These are phyloP conservation scores for Aspergillus mulundensis DNA, from an alignment of 495 filamentous ascomycete genomes.

Conservation along the genomic window DNA sequence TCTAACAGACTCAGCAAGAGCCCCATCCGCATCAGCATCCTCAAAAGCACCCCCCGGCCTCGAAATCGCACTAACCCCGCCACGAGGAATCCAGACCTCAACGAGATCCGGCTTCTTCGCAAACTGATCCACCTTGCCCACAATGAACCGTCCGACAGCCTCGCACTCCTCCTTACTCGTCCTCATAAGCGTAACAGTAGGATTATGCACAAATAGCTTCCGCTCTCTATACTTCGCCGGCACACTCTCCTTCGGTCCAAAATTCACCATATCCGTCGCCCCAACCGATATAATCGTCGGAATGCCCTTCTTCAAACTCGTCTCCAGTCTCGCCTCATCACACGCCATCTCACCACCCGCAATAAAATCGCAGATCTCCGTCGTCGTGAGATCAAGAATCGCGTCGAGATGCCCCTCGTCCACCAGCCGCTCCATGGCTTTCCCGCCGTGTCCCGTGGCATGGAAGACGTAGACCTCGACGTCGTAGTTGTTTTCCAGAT, in stretches of 20 bases:
- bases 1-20: conserved; percentile 43
- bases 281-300: conserved; percentile 62
- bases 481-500: conserved; percentile 34
- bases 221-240: conserved; percentile 44
- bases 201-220: conserved; percentile 59
- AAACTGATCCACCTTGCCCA: conserved; percentile 41
- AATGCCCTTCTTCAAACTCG: conserved; percentile 49
- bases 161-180: conserved; percentile 51
- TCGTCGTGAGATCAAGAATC: conserved; percentile 65
- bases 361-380: conserved; percentile 59
- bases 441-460: conserved; percentile 62
- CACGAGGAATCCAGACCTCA: conserved; percentile 53
- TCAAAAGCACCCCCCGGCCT: conserved; percentile 35
- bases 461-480: conserved; percentile 65
- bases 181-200: conserved; percentile 60
- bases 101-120: conserved; percentile 30
- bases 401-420: conserved; percentile 51
- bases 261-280: conserved; percentile 67
- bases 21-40: conserved; percentile 42
- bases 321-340: conserved; percentile 48
- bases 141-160: conserved; percentile 50
- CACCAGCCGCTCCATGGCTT: conserved; percentile 63
- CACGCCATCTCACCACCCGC: conserved; percentile 60
- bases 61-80: conserved; percentile 47
- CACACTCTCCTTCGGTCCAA: conserved; percentile 52